Conservation (phyloP, 192 early-diverging fungal species). For the Coemansia sp. region DNA sequence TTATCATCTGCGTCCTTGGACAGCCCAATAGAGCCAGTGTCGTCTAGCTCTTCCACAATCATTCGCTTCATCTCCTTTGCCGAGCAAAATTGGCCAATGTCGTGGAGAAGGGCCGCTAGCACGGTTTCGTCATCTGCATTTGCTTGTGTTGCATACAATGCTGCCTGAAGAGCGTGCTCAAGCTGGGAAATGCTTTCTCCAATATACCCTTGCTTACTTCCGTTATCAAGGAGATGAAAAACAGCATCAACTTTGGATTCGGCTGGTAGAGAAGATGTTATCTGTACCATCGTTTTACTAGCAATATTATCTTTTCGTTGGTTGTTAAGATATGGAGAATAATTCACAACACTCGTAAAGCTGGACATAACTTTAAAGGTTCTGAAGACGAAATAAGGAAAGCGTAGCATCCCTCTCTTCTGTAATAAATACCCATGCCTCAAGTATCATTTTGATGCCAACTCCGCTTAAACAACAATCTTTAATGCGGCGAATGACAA, state of each 20-base stretch:
- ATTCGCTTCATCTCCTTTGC: conserved; percentile 53
- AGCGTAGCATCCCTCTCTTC: too few relatives aligned
- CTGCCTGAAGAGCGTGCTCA: conserved; percentile 60
- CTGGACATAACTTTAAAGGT: too few relatives aligned
- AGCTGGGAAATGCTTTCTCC: conserved; percentile 60
- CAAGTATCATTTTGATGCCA: too few relatives aligned
- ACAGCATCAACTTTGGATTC: conserved; percentile 34
- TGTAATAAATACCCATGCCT: too few relatives aligned
- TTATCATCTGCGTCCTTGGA: too few relatives aligned
- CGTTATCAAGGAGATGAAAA: conserved; percentile 54
- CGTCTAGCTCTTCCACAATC: conserved; percentile 38
- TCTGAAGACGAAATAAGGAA: too few relatives aligned
- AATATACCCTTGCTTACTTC: conserved; percentile 58
- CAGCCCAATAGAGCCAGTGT: neutral
- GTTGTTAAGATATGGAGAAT: too few relatives aligned
- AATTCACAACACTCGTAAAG: too few relatives aligned
- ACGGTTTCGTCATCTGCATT: conserved; percentile 55
- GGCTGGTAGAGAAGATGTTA: neutral
- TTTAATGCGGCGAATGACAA: neutral
- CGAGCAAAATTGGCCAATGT: conserved; percentile 62
- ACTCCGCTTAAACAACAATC: neutral
- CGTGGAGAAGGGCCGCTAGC: conserved; percentile 59
- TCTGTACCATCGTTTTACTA: neutral
- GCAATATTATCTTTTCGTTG: neutral
- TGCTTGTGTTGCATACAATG: conserved; percentile 42